Conservation (phyloP, 306 rosid species). For the Abrus precatorius region DNA sequence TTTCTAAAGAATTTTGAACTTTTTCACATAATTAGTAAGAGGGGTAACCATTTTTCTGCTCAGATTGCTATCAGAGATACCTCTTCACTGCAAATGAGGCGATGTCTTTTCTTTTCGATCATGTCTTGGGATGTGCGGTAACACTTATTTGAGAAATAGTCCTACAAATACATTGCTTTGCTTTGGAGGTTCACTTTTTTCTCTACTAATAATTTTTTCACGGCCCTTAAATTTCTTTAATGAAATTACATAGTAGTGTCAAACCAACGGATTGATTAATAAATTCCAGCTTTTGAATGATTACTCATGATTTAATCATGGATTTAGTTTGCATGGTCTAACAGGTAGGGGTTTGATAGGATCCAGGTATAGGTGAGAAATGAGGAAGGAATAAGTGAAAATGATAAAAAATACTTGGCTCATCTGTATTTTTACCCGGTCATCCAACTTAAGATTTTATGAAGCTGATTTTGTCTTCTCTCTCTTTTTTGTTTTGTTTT, state of each 20-base stretch:
- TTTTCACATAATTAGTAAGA: neutral
- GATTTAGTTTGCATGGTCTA: slow-evolving; percentile 6
- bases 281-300: slow-evolving; percentile 23
- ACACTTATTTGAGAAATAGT: neutral
- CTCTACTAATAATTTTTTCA: neutral
- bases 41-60: neutral
- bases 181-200: neutral
- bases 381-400: neutral
- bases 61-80: neutral
- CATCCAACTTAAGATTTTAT: neutral
- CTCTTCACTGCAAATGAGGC: neutral
- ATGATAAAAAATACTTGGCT: neutral
- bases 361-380: neutral
- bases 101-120: neutral
- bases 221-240: slow-evolving; percentile 1
- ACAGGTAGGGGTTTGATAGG: neutral
- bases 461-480: slow-evolving; percentile 33
- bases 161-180: neutral
- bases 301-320: neutral
- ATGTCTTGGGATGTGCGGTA: neutral
- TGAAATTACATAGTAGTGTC: neutral
- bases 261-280: slow-evolving; percentile 24
- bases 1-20: neutral
- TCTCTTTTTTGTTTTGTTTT: neutral
- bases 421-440: neutral